Evolutionary conservation across 495 filamentous ascomycete genomes (phyloP), one percentile per base, ranked within the genome.

Genomic region (Lichina pygmaea): DNA sequence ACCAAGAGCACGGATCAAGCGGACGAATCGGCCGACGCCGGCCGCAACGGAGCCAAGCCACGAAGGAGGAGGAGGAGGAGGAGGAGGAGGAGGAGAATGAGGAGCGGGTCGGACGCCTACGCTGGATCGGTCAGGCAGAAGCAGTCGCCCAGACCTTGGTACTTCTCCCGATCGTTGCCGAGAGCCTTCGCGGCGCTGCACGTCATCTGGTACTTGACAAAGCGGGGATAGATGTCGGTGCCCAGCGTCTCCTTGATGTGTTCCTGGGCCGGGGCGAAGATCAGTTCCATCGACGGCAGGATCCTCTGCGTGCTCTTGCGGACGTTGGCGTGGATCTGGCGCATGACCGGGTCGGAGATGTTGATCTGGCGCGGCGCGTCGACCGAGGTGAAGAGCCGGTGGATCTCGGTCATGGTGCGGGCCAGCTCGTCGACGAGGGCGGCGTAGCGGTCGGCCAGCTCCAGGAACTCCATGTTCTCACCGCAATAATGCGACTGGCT

Each of bases 381-480:
- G 9, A 52, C 48, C 2, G 57, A 54, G 13, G 64, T 66, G 50
- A 64, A 67, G 17, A 57, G 53, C 12, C 54, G 49, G 31, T 67
- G 59, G n/a, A 70, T 66, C 24, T 61, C 57, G 16, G 56, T 57
- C 49, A 70, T 60, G 37, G 60, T 42, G 2, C 58, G 57, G 6
- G 57, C 55, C 45, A 68, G 33, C 39, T 59, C 57, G 30, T 56
- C 55, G 13, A 69, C 16, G 10, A 43, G 15, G 42, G 16, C 31
- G 16, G 10, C 16, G 6, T 43, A 43, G 10, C 42, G 42, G 16
- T 43, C 42, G 11, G 16, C 2, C 42, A 11, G 16, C 15, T 58
- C 49, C 16, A 70, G 48, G 46, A 70, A 68, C 43, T 68, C 62
- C 50, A 70, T 52, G 48, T 68, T 62, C 34, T 62, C 59, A 8